These are phyloP conservation scores for Podosphaera leucotricha DNA, from an alignment of 2,329 filamentous ascomycete species.

Conservation along the genomic window DNA sequence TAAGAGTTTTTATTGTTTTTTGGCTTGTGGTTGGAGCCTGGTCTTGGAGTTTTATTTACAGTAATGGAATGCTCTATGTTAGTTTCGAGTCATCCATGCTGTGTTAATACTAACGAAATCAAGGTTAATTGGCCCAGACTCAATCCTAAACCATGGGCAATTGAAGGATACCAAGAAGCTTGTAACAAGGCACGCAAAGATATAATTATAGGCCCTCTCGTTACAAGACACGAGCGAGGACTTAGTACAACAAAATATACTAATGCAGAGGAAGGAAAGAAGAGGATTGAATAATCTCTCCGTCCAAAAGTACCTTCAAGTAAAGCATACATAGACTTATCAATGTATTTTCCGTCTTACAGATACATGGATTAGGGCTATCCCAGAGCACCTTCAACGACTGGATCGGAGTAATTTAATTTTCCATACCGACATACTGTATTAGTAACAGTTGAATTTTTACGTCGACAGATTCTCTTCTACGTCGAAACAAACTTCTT, in stretches of 20 bases:
- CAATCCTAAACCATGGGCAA: slow-evolving; percentile 65
- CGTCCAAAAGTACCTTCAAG: background rate
- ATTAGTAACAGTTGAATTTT: too few relatives aligned
- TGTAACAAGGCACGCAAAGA: slow-evolving; percentile 65
- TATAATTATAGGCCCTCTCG: slow-evolving; percentile 51
- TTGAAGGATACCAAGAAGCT: slow-evolving; percentile 74
- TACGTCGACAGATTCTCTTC: too few relatives aligned
- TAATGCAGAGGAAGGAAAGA: slow-evolving; percentile 91
- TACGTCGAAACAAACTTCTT: too few relatives aligned
- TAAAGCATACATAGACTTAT: too few relatives aligned
- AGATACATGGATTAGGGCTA: too few relatives aligned
- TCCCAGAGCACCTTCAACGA: too few relatives aligned
- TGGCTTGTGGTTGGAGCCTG: slow-evolving; percentile 50
- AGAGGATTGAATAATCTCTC: slow-evolving; percentile 49
- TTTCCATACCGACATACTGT: too few relatives aligned
- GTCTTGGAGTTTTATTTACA: slow-evolving; percentile 53
- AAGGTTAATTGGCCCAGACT: slow-evolving; percentile 98
- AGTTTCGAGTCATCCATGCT: slow-evolving; percentile 20
- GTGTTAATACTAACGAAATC: background rate
- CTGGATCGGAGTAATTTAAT: too few relatives aligned
- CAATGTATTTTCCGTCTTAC: too few relatives aligned
- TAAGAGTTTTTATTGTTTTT: slow-evolving; percentile 61
- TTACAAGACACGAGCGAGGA: slow-evolving; percentile 55
- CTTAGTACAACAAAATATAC: slow-evolving; percentile 62
- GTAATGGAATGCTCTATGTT: slow-evolving; percentile 84